These are phyloP conservation scores for Eucalyptus paniculata DNA, from an alignment of 345 rosid species.

Conservation along the genomic window DNA sequence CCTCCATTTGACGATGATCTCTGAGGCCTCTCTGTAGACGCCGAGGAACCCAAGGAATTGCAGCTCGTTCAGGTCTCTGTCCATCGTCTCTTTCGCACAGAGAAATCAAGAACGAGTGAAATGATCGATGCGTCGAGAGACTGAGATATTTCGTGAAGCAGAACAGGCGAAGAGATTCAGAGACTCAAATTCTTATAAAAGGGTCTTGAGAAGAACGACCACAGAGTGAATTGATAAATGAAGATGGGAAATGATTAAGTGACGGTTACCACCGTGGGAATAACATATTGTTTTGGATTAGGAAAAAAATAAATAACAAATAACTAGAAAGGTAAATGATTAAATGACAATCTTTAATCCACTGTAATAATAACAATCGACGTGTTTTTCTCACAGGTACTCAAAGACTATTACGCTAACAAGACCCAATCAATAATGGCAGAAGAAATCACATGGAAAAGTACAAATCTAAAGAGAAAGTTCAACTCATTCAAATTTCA, in stretches of 20 bases:
- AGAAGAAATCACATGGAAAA: too few relatives aligned
- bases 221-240: background rate
- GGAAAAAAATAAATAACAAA: too few relatives aligned
- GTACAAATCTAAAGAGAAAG: too few relatives aligned
- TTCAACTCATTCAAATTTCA: too few relatives aligned
- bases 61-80: constrained; percentile 27
- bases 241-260: background rate
- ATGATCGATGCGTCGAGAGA: background rate
- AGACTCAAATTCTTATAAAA: background rate
- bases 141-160: background rate
- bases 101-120: background rate
- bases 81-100: constrained; percentile 4
- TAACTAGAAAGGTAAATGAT: too few relatives aligned
- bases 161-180: background rate
- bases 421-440: too few relatives aligned
- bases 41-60: constrained; percentile 24
- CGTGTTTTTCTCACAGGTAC: accelerated
- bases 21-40: constrained; percentile 16
- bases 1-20: constrained; percentile 21
- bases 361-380: too few relatives aligned
- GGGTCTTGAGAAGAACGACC: background rate
- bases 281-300: too few relatives aligned
- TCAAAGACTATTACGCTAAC: too few relatives aligned
- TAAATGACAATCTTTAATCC: too few relatives aligned
- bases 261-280: too few relatives aligned